Evolutionary conservation across 768 basidiomycete species (phyloP).

Genomic region (Kwoniella dendrophila): DNA sequence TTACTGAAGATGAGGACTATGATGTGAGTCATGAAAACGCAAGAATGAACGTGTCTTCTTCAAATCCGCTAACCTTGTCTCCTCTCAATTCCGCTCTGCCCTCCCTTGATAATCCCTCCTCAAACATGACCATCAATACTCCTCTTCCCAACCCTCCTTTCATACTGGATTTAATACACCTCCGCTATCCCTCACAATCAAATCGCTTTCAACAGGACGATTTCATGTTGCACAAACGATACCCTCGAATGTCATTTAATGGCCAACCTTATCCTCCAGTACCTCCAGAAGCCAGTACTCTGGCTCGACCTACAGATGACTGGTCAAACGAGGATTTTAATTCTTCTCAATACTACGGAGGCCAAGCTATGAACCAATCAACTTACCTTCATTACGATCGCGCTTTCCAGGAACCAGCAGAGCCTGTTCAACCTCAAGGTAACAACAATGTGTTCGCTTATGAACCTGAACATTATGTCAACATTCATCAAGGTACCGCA

Average conservation of each 20-base stretch:
- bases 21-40: conserved; percentile 12
- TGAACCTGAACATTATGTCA: conserved; percentile 1
- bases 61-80: conserved; percentile 10
- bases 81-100: not conserved
- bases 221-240: conserved; percentile 10
- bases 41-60: not conserved
- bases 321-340: conserved; percentile 13
- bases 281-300: conserved; percentile 19
- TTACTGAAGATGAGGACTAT: conserved; percentile 15
- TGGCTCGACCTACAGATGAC: conserved; percentile 18
- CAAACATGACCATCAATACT: not conserved
- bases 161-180: conserved; percentile 12
- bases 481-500: not conserved
- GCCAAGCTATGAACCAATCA: not conserved
- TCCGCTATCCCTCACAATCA: not conserved
- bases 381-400: not conserved
- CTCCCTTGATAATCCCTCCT: not conserved
- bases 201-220: conserved; percentile 16
- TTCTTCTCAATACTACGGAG: not conserved
- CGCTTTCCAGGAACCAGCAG: conserved; percentile 1
- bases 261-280: conserved; percentile 20
- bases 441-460: conserved; percentile 9
- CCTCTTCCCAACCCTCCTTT: conserved; percentile 20
- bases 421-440: not conserved
- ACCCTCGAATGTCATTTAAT: conserved; percentile 23